Conservation (phyloP, 371 early-diverging fungal genomes). For the Vairimorpha apis region DNA sequence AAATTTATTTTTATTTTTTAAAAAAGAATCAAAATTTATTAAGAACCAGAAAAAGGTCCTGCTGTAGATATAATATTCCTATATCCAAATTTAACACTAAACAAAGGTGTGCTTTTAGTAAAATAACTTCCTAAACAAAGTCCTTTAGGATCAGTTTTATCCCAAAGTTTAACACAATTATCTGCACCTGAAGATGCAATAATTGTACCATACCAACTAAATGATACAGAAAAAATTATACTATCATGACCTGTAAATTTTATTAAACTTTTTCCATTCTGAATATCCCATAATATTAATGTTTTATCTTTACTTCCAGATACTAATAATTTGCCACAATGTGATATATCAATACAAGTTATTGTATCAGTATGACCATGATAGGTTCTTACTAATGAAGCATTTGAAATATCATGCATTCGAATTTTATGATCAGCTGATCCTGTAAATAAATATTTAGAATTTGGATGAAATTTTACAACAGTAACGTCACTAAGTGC, state of each 20-base stretch:
- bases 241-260: conserved; percentile 80
- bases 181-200: conserved; percentile 82
- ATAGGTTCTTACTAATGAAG: conserved; percentile 81
- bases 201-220: conserved; percentile 75
- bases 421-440: conserved; percentile 84
- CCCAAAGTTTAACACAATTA: conserved; percentile 84
- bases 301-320: conserved; percentile 77
- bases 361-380: conserved; percentile 80
- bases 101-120: conserved; percentile 84
- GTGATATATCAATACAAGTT: conserved; percentile 75
- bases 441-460: conserved; percentile 86
- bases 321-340: conserved; percentile 83
- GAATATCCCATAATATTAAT: conserved; percentile 91
- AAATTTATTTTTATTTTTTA: too few species aligned
- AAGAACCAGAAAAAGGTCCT: conserved; percentile 59
- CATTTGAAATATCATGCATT: conserved; percentile 86
- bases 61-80: conserved; percentile 72
- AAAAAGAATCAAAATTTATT: too few species aligned
- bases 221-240: conserved; percentile 78
- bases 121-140: conserved; percentile 71
- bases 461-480: conserved; percentile 94
- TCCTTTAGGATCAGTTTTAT: conserved; percentile 67
- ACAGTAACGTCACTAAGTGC: conserved; percentile 86
- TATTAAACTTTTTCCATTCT: conserved; percentile 74
- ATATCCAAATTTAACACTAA: conserved; percentile 74